Percentiles rank a stretch among this genome's conserved stretches.
Conservation (phyloP, 305 asterid species). For the Striga hermonthica region DNA sequence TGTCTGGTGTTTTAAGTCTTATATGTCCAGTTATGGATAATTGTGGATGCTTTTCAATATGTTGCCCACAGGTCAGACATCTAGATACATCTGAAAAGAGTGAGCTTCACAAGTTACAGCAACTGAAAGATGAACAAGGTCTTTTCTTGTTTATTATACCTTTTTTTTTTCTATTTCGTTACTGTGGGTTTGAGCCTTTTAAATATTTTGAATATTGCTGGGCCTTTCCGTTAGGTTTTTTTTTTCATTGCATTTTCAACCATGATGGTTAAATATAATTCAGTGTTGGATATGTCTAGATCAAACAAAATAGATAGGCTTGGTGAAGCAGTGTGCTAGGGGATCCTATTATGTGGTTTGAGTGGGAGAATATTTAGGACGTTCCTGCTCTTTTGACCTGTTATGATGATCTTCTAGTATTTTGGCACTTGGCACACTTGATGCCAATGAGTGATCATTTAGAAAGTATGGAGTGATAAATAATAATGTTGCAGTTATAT, state of each 20-base stretch:
- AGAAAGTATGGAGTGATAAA: too few relatives aligned
- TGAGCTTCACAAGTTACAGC: constrained; percentile 96
- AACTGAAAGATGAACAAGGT: constrained; percentile 96
- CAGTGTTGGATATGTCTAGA: constrained; percentile 5
- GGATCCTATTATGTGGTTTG: background rate
- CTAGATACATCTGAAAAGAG: constrained; percentile 97
- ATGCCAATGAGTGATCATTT: background rate
- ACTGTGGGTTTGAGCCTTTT: background rate
- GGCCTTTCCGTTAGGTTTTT: background rate
- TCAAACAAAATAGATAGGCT: constrained; percentile 1
- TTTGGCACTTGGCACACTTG: constrained; percentile 1
- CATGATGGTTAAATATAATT: background rate
- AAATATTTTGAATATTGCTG: background rate
- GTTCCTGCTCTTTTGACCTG: constrained; percentile 6
- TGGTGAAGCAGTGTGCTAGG: too few relatives aligned
- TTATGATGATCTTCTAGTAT: constrained; percentile 1
- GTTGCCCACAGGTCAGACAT: constrained; percentile 71
- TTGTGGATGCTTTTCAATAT: constrained; percentile 7
- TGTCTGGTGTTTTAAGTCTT: background rate
- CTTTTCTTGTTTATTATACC: background rate
- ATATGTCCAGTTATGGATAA: constrained; percentile 9
- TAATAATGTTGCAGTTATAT: too few relatives aligned
- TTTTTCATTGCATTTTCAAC: constrained; percentile 12
- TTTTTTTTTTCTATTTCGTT: constrained; percentile 2
- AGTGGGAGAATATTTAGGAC: background rate